Percentiles rank a stretch among this genome's conserved stretches.
Conservation (phyloP, 495 filamentous ascomycete genomes). For the Haplographium delicatum region DNA sequence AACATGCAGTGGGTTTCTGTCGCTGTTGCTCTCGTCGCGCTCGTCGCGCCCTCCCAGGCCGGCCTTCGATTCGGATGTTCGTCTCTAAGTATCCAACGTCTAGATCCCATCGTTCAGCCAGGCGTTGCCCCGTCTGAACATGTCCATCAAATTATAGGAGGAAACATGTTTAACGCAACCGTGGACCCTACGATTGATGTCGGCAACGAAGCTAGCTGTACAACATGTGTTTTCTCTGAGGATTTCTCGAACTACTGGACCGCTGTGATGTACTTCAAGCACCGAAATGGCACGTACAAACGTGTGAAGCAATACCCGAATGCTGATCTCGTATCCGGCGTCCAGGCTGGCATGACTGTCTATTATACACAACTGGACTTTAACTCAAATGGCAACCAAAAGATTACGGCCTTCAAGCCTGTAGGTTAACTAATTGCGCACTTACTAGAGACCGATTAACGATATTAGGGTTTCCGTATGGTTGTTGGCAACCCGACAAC, state of each 20-base stretch:
- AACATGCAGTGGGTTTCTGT: conserved; percentile 10
- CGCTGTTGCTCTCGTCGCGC: not conserved
- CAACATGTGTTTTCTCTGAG: conserved; percentile 51
- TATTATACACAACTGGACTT: conserved; percentile 39
- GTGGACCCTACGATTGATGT: conserved; percentile 46
- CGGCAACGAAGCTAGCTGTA: conserved; percentile 47
- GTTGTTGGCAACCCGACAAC: conserved; percentile 55
- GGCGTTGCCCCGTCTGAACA: conserved; percentile 46
- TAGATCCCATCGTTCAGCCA: conserved; percentile 61
- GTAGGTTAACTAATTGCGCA: conserved; percentile 22
- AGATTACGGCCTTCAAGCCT: conserved; percentile 38
- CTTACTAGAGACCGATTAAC: conserved; percentile 11
- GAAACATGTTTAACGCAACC: conserved; percentile 53
- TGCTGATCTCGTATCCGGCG: conserved; percentile 25
- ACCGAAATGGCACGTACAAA: conserved; percentile 60
- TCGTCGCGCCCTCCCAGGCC: conserved; percentile 8
- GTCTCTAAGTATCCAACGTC: conserved; percentile 40
- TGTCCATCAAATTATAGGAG: conserved; percentile 60
- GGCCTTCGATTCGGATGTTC: conserved; percentile 14
- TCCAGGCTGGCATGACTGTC: conserved; percentile 38
- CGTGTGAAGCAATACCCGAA: conserved; percentile 37
- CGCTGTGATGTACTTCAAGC: conserved; percentile 52
- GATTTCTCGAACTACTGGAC: conserved; percentile 73
- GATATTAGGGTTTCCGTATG: conserved; percentile 67
- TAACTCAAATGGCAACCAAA: conserved; percentile 34